Percentiles rank a stretch among this genome's conserved stretches.
Evolutionary conservation across 2,329 filamentous ascomycete species (phyloP).

Genomic region (Pseudogymnoascus sp.): DNA sequence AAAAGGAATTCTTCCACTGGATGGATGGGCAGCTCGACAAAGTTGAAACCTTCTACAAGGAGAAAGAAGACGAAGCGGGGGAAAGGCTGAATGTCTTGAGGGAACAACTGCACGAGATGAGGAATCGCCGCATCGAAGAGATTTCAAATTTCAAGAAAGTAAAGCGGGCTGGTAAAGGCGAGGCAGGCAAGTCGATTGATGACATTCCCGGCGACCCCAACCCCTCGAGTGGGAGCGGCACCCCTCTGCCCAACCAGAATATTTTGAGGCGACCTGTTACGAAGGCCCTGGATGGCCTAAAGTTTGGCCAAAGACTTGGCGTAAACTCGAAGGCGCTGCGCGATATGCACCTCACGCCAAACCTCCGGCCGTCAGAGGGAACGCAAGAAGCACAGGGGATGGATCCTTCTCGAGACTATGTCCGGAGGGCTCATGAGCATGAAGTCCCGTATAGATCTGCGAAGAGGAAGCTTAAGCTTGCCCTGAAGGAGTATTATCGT

Average conservation of each 20-base stretch:
- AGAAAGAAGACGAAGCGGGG: conserved; percentile 80
- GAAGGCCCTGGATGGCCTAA: conserved; percentile 21
- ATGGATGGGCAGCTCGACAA: conserved; percentile 81
- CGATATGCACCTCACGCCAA: conserved; percentile 36
- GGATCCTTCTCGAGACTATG: conserved; percentile 40
- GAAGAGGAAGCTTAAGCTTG: conserved; percentile 85
- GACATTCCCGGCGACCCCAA: background rate
- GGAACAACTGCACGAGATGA: conserved; percentile 87
- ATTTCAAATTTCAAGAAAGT: conserved; percentile 31
- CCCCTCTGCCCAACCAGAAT: conserved; percentile 17
- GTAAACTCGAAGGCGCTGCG: conserved; percentile 54
- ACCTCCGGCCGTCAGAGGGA: conserved; percentile 36
- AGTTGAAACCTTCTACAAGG: conserved; percentile 80
- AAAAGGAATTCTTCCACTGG: conserved; percentile 82
- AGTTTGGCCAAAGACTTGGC: conserved; percentile 33
- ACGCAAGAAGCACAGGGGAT: conserved; percentile 18
- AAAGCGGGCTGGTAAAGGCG: conserved; percentile 13
- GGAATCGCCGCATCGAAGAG: conserved; percentile 72
- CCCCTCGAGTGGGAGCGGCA: background rate
- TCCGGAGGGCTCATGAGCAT: conserved; percentile 40
- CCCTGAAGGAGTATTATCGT: conserved; percentile 87
- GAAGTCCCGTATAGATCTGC: conserved; percentile 78
- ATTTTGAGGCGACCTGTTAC: conserved; percentile 17
- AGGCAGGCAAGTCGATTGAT: background rate
- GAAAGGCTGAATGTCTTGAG: conserved; percentile 63